A percentile compares a stretch with the other conserved stretches of the same genome.
These are phyloP conservation scores for Lycium ferocissimum DNA, from an alignment of 257 asterid species.

Conservation along the genomic window DNA sequence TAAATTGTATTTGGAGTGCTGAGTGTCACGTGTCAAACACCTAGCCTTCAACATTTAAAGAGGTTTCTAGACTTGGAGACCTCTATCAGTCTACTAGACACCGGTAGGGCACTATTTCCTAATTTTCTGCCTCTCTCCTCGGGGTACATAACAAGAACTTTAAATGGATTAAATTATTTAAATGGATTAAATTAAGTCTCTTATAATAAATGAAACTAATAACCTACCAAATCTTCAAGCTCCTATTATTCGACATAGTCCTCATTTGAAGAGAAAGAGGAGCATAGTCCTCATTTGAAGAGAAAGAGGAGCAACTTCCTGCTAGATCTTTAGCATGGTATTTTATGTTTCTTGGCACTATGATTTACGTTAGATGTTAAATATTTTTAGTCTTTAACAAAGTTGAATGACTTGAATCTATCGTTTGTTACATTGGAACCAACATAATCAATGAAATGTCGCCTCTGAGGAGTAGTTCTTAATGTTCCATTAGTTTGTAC, in stretches of 20 bases:
- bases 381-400: background rate
- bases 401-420: slow-evolving; percentile 22
- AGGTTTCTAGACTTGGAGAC: background rate
- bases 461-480: background rate
- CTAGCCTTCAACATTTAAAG: background rate
- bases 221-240: background rate
- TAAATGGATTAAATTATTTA: background rate
- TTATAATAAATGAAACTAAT: background rate
- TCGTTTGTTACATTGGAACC: slow-evolving; percentile 17
- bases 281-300: slow-evolving; percentile 16
- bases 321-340: slow-evolving; percentile 3
- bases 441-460: background rate
- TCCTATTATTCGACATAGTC: slow-evolving; percentile 9
- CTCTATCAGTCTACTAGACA: slow-evolving; percentile 2
- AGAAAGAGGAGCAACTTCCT: background rate
- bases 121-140: background rate
- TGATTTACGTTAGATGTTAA: slow-evolving; percentile 6
- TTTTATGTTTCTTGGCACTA: background rate
- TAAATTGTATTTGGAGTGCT: background rate
- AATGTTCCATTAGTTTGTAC: background rate
- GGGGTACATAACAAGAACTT: background rate
- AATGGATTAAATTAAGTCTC: background rate
- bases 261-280: slow-evolving; percentile 9
- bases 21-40: background rate
- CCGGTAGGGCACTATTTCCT: background rate